Evolutionary conservation across 345 rosid species (phyloP).

Genomic region (Salix koriyanagi): DNA sequence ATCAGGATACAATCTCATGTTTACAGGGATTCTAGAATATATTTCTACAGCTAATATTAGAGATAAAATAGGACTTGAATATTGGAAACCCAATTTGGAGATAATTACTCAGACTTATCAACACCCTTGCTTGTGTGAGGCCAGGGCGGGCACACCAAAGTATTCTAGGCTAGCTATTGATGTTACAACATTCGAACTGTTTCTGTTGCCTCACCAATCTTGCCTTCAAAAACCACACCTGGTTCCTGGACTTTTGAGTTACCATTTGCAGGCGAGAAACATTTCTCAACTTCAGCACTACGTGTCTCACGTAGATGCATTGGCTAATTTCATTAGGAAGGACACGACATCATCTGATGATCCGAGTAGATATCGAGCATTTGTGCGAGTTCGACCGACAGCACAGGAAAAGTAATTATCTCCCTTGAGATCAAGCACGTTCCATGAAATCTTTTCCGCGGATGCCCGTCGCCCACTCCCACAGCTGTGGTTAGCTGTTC

Average conservation of each 20-base stretch:
- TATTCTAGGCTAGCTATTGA: not conserved
- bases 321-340: constrained; percentile 61
- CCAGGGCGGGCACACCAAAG: not conserved
- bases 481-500: constrained; percentile 31
- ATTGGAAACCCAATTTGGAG: not conserved
- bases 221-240: constrained; percentile 1
- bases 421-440: constrained; percentile 94
- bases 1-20: too few species aligned
- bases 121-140: not conserved
- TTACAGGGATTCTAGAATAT: not conserved
- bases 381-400: constrained; percentile 78
- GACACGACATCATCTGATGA: constrained; percentile 81
- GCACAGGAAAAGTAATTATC: constrained; percentile 97
- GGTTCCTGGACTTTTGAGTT: not conserved
- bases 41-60: too few species aligned
- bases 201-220: not conserved
- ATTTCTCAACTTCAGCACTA: not conserved
- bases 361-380: constrained; percentile 63
- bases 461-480: constrained; percentile 51
- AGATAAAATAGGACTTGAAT: not conserved
- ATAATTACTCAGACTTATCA: not conserved
- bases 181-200: not conserved
- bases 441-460: constrained; percentile 82
- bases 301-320: constrained; percentile 18
- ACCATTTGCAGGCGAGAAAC: not conserved